Evolutionary conservation across 495 filamentous ascomycete genomes (phyloP).

Genomic region (Penicillium tannophilum): DNA sequence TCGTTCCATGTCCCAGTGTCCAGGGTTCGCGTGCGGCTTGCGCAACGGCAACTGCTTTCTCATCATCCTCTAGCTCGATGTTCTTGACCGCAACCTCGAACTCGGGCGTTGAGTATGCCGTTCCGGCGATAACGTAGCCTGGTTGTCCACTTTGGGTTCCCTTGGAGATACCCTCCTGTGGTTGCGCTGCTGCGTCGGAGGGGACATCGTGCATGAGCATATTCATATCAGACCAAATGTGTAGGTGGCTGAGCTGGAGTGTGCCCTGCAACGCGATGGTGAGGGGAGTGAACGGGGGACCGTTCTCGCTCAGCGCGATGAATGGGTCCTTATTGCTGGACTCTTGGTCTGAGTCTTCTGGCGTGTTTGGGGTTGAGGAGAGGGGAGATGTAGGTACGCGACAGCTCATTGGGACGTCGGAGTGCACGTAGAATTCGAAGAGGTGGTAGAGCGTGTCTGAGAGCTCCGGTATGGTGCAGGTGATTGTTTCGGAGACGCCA

Average conservation of each 20-base stretch:
- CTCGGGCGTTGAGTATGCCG: constrained; percentile 82
- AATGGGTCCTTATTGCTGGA: constrained; percentile 24
- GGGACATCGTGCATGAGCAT: constrained; percentile 76
- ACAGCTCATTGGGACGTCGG: constrained; percentile 90
- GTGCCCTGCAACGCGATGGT: constrained; percentile 89
- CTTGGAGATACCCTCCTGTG: constrained; percentile 17
- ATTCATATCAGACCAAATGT: constrained; percentile 87
- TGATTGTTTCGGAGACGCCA: constrained; percentile 74
- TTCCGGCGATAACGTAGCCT: constrained; percentile 76
- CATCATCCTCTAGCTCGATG: constrained; percentile 37
- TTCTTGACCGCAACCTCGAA: constrained; percentile 47
- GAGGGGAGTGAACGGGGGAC: constrained; percentile 59
- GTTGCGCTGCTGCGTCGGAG: constrained; percentile 29
- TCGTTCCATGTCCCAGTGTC: constrained; percentile 51
- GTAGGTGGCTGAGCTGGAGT: constrained; percentile 84
- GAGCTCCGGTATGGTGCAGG: constrained; percentile 87
- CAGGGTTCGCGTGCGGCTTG: constrained; percentile 48
- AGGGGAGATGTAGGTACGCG: constrained; percentile 79
- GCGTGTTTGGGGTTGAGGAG: constrained; percentile 15
- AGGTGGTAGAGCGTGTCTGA: constrained; percentile 93
- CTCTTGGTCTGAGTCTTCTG: constrained; percentile 15
- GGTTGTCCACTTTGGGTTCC: constrained; percentile 42
- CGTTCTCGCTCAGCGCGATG: constrained; percentile 40
- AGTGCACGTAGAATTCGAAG: constrained; percentile 98
- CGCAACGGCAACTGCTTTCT: constrained; percentile 37